Evolutionary conservation across 2,329 filamentous ascomycete species (phyloP), one percentile per base, ranked within the genome.

Genomic region (Calonectria henricotiae): DNA sequence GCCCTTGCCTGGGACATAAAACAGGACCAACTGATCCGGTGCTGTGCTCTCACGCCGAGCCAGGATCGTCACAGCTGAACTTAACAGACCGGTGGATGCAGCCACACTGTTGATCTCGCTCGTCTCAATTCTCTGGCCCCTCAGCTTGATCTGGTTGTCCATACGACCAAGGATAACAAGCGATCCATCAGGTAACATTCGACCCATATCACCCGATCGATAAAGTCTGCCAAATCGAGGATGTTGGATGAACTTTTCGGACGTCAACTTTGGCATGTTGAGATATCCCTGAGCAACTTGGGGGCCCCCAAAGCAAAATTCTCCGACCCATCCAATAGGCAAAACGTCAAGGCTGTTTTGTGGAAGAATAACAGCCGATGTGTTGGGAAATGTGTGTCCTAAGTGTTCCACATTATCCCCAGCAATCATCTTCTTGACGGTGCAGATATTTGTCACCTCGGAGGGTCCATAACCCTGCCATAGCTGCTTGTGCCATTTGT

Each of bases 361-460:
- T 20, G 77, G 78, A 17, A 93, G 79, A 1, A 97, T 89, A 69
- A 94, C 90, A 0, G 89, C 87, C 0, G 94, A 96, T 0, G 93
- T 97, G 71, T 96, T 97, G 11, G 86, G 83, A 32, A 98, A 89
- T 0, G 91, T 88, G 69, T 85, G 87, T 0, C 95, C 95, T n/a
- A 98, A 90, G 74, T 95, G 95, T 71, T 91, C 91, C 62, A 93
- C 89, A 23, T 87, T 82, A 75, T 95, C 89, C 0, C 84, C 82
- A 0, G 75, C 73, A 0, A 83, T 81, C 79, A 96, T 90, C 44
- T 87, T 85, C 70, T 91, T 91, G 9, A 96, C 88, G 0, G 93
- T 94, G 81, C 94, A 97, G 23, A 97, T 95, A 74, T 97, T 97
- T 1, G 94, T 97, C 0, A 93, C 94, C 80, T 97, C 95, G 0